Base-by-base conservation (phyloP, 305 asterid genomes). In the Caryopteris hybrid region DNA sequence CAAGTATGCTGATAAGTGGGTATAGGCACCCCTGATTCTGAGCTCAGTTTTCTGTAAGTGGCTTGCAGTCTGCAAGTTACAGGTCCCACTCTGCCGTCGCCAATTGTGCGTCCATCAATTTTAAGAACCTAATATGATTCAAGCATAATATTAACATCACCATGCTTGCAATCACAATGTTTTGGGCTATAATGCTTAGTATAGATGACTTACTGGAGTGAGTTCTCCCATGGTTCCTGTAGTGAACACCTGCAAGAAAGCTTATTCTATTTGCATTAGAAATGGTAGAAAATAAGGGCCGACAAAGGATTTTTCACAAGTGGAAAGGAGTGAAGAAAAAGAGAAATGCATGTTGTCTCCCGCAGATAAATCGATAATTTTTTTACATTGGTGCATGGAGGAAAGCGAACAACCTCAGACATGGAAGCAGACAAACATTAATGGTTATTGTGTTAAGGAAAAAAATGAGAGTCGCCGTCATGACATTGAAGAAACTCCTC, bases 151-250 rank as follows among this genome's bases (percentile, higher is more conserved):
- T 29, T 58, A 67, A 22, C 46, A 53, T 53, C 41, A 25, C 10
- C 45, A 20, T 31, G 42, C 14, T 4, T 13, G 39, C 14, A 27
- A 57, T 65, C 51, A 59, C 21, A 43, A 64, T 33, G 10, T 21
- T 53, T n/a, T 18, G 18, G 39, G 38, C 10, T 8, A 64, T n/a
- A 36, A 25, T 55, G 3, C 25, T 29, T 47, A 13, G 23, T 10
- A 67, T 31, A 43, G 23, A 33, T 38, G 45, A 76, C 80, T 59
- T 70, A 88, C 96, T 42, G 98, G 98, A 66, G 85, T 87, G 64
- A 89, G 88, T 71, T 91, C 98, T 74, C 96, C 98, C 95, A 91
- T 84, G 69, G 96, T 89, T 70, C 98, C 96, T 68, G 89, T 83
- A 23, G 98, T 89, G 86, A 91, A 89, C 12, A 91, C 91, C 97